Conservation (phyloP, 1,139 yeast genomes). For the Suhomyces guaymorum region DNA sequence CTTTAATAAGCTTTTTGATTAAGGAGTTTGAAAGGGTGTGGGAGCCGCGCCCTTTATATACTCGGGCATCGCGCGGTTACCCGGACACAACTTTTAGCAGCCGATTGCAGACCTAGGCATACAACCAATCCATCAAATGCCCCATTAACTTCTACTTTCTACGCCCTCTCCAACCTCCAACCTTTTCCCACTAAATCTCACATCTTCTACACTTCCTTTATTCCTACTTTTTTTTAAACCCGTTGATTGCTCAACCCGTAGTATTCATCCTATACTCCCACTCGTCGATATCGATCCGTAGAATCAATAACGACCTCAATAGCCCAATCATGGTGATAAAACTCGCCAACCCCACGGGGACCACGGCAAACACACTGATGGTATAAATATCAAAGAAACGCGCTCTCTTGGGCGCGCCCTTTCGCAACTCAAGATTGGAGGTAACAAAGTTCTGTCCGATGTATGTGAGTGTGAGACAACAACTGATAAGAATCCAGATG, state of each 20-base stretch:
- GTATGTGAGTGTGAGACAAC: slow-evolving; percentile 79
- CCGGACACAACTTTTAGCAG: slow-evolving; percentile 7
- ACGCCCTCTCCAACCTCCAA: not conserved
- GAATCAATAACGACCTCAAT: slow-evolving; percentile 68
- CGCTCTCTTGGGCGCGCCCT: slow-evolving; percentile 38
- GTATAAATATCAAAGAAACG: slow-evolving; percentile 79
- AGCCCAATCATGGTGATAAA: slow-evolving; percentile 88
- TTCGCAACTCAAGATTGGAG: slow-evolving; percentile 65
- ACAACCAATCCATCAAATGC: no score
- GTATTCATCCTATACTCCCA: slow-evolving; percentile 6
- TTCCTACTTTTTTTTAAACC: no score
- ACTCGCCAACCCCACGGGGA: slow-evolving; percentile 94
- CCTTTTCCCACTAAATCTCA: no score
- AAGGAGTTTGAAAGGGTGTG: slow-evolving; percentile 28
- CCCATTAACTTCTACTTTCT: not conserved
- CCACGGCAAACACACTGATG: slow-evolving; percentile 93
- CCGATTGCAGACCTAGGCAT: not conserved
- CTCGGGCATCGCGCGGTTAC: slow-evolving; percentile 8
- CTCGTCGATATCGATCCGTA: slow-evolving; percentile 67
- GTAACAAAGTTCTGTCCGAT: slow-evolving; percentile 88
- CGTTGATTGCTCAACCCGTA: no score
- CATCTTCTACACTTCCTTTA: no score
- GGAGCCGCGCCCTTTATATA: slow-evolving; percentile 11
- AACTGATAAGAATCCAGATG: slow-evolving; percentile 88
- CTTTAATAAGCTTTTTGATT: slow-evolving; percentile 57